Conservation (phyloP, 768 basidiomycete species). For the Mycena crocata region DNA sequence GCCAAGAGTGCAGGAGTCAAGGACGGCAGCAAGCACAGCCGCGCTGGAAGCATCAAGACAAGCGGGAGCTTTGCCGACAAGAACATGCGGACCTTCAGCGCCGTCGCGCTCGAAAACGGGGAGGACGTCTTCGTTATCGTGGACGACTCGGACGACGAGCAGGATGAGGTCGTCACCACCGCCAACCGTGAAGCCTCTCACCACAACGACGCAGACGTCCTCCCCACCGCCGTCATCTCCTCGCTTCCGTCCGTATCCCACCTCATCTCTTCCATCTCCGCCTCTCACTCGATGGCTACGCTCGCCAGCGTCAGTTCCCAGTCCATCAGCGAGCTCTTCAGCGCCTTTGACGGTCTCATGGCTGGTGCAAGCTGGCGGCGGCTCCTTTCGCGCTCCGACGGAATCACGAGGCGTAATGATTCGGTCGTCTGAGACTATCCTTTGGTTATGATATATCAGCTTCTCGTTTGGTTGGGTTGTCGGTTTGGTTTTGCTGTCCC, state of each 20-base stretch:
- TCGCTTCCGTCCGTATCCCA: neutral
- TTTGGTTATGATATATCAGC: too few species aligned
- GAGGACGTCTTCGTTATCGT: neutral
- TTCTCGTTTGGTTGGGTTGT: too few species aligned
- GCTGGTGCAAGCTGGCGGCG: conserved; percentile 8
- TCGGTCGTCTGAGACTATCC: conserved; percentile 6
- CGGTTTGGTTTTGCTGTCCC: too few species aligned
- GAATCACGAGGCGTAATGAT: conserved; percentile 10
- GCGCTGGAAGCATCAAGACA: too few species aligned
- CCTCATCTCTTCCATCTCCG: conserved; percentile 26
- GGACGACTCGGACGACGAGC: neutral
- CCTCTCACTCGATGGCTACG: conserved; percentile 20
- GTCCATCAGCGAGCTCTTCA: conserved; percentile 20
- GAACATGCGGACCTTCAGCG: conserved; percentile 7
- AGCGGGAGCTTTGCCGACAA: too few species aligned
- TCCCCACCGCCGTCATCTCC: neutral
- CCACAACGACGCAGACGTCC: neutral
- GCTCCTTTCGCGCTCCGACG: conserved; percentile 17
- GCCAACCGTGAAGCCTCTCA: neutral
- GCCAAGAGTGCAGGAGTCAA: neutral
- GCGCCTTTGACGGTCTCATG: conserved; percentile 17
- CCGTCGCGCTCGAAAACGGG: conserved; percentile 4
- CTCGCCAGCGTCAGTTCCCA: conserved; percentile 25
- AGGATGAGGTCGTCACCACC: neutral
- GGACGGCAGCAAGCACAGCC: too few species aligned